Evolutionary conservation across 257 asterid genomes (phyloP).

Genomic region (Solanum commersonii): DNA sequence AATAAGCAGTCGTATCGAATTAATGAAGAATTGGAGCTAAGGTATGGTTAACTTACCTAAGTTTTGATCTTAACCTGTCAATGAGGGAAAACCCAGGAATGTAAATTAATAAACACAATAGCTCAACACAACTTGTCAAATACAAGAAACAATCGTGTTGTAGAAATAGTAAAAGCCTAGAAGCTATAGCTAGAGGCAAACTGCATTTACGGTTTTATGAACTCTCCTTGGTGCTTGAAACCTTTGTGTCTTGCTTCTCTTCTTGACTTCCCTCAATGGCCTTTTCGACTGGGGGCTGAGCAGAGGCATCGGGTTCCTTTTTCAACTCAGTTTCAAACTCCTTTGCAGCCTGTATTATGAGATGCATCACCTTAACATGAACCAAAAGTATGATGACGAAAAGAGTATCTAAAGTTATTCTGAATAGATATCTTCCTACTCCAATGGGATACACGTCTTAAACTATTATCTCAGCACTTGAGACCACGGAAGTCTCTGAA

Average conservation of each 20-base stretch:
- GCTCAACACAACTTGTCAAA: not conserved
- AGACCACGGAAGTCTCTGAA: not conserved
- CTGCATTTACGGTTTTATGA: conserved; percentile 9
- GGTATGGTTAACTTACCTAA: not conserved
- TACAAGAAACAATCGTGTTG: conserved; percentile 1
- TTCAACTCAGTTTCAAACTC: conserved; percentile 82
- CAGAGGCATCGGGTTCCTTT: conserved; percentile 43
- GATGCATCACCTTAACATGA: not conserved
- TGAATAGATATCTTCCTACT: not conserved
- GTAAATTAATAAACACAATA: not conserved
- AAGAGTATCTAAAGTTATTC: not conserved
- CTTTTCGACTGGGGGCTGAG: conserved; percentile 25
- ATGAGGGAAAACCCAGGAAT: not conserved
- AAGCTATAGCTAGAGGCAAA: conserved; percentile 1
- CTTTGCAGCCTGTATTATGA: conserved; percentile 61
- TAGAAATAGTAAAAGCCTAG: not conserved
- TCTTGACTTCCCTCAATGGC: conserved; percentile 24
- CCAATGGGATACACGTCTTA: not conserved
- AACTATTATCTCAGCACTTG: not conserved
- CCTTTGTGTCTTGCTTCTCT: conserved; percentile 32
- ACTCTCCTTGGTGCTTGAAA: conserved; percentile 42
- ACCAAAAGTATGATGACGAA: not conserved
- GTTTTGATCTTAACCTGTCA: not conserved
- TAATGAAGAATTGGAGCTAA: not conserved
- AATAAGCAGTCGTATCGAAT: not conserved